These are phyloP conservation scores for Omphalotus guepiniiformis DNA, from an alignment of 768 basidiomycete genomes.

Conservation along the genomic window DNA sequence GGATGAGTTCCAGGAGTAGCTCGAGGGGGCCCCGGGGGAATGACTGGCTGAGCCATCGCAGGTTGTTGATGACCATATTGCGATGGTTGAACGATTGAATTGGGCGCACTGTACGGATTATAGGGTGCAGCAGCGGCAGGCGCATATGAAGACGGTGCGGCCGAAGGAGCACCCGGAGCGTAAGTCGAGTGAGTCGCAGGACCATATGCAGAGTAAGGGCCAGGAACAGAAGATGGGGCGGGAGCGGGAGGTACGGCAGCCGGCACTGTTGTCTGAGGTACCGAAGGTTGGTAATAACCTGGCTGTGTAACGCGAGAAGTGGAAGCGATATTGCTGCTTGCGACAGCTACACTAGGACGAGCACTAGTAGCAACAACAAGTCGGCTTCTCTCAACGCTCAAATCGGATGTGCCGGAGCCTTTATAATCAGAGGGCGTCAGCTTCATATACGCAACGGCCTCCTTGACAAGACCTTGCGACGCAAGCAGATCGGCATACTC, in stretches of 20 bases:
- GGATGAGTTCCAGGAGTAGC: slow-evolving; percentile 26
- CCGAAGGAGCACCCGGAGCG: neutral
- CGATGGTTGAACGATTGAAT: slow-evolving; percentile 35
- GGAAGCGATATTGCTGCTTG: neutral
- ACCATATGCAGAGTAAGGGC: slow-evolving; percentile 7
- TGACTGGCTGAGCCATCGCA: slow-evolving; percentile 33
- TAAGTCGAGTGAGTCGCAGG: neutral
- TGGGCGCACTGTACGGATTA: slow-evolving; percentile 18
- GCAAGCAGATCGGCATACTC: slow-evolving; percentile 94
- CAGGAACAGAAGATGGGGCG: slow-evolving; percentile 11
- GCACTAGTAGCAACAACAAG: slow-evolving; percentile 31
- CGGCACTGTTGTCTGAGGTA: neutral
- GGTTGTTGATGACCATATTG: slow-evolving; percentile 33
- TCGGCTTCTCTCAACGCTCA: slow-evolving; percentile 35
- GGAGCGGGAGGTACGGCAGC: slow-evolving; percentile 7
- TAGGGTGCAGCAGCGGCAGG: slow-evolving; percentile 19
- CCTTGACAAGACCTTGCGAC: slow-evolving; percentile 81
- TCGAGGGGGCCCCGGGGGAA: no score
- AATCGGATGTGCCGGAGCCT: slow-evolving; percentile 41
- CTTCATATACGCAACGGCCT: slow-evolving; percentile 76
- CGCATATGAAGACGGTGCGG: neutral
- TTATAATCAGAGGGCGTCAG: slow-evolving; percentile 78
- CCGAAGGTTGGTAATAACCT: neutral
- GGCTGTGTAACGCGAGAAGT: slow-evolving; percentile 4
- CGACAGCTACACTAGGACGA: slow-evolving; percentile 20